These are phyloP conservation scores for Fusarium austroafricanum DNA, from an alignment of 2,329 filamentous ascomycete genomes.

Conservation along the genomic window DNA sequence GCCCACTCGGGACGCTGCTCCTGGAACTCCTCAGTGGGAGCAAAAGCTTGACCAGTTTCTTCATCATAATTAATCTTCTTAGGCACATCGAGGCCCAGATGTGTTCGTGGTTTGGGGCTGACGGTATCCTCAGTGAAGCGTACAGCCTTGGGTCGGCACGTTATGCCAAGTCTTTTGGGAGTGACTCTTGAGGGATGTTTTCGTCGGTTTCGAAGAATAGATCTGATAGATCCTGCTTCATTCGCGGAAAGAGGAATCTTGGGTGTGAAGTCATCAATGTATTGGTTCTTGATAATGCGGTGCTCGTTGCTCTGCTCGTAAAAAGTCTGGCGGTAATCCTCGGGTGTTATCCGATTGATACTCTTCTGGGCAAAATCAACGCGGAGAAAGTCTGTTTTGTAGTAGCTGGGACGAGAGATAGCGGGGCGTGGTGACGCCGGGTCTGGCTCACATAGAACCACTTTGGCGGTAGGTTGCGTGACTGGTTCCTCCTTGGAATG, in stretches of 20 bases:
- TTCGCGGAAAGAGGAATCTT: slow-evolving; percentile 33
- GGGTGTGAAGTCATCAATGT: slow-evolving; percentile 38
- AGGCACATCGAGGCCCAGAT: slow-evolving; percentile 44
- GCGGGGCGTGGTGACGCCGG: slow-evolving; percentile 6
- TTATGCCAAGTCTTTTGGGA: slow-evolving; percentile 45
- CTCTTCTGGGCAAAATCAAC: slow-evolving; percentile 19
- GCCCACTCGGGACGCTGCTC: slow-evolving; percentile 30
- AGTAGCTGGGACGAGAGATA: slow-evolving; percentile 19
- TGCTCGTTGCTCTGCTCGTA: slow-evolving; percentile 39
- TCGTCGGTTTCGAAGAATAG: slow-evolving; percentile 47
- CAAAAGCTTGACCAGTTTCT: background rate
- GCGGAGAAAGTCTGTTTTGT: slow-evolving; percentile 27
- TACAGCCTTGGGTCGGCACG: slow-evolving; percentile 45
- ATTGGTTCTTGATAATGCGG: slow-evolving; percentile 31
- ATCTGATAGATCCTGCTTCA: slow-evolving; percentile 40
- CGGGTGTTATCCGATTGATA: slow-evolving; percentile 30
- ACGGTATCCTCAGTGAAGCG: slow-evolving; percentile 48
- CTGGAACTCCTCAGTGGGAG: slow-evolving; percentile 16
- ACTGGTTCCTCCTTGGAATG: background rate
- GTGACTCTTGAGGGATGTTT: slow-evolving; percentile 26
- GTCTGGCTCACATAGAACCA: background rate
- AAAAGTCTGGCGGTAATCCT: slow-evolving; percentile 34
- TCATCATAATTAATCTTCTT: slow-evolving; percentile 20
- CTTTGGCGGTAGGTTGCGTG: background rate
- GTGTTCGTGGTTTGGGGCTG: slow-evolving; percentile 44